Evolutionary conservation across 164 flowering plant species (phyloP), one percentile per base, ranked within the genome.

Genomic region (Piper betle): DNA sequence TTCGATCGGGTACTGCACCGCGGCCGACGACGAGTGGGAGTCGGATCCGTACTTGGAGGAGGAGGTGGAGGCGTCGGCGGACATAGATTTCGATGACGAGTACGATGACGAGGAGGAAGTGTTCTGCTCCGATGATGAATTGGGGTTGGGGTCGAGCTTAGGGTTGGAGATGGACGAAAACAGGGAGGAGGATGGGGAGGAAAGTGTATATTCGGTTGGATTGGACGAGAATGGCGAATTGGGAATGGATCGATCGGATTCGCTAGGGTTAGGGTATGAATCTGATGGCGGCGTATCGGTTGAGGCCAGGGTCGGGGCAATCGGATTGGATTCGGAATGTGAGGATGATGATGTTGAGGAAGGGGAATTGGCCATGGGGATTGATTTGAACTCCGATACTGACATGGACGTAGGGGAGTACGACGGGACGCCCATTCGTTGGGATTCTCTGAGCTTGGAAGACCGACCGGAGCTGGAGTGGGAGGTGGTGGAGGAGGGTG

Each of bases 381-480:
- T 65, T 33, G 75, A 69, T 62, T 64, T 76, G 61, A 59, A 75
- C 58, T 64, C 65, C 7, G 82, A 60, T 17, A 72, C 67, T 16
- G 84, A 72, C 25, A 40, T 37, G 38, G 69, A 72, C 66, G 80
- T 58, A 11, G 43, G 37, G 6, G 81, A 78, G 38, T 81, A 74
- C 60, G 42, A 60, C 5, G 75, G 69, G 59, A 61, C 70, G 41
- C 81, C 73, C 4, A 81, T 86, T 50, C 72, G 79, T 68, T 82
- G 83, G 93, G 91, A 84, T 75, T 80, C 85, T 5, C 74, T 86
- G 48, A 81, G 73, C 16, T 67, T 84, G 71, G 88, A 84, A 39
- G 86, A 82, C 69, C 77, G 62, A 13, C 88, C 78, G 37, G 94
- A 85, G 57, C 82, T 82, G 37, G 93, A 86, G 74, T 89, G 97